Percentiles rank a stretch among this genome's conserved stretches.
Conservation (phyloP, 179 eudicot species). For the Silene noctiflora region DNA sequence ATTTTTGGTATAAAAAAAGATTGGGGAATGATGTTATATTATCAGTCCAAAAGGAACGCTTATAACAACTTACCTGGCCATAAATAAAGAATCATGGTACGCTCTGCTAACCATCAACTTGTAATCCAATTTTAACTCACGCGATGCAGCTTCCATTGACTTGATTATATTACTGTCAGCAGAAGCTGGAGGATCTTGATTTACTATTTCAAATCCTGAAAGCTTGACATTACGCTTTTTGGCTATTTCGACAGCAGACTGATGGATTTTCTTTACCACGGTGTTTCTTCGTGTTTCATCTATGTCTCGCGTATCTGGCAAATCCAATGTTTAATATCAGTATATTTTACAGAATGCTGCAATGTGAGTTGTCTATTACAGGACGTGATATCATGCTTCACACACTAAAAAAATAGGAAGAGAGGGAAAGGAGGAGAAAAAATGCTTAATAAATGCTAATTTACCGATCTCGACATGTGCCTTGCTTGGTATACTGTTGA, state of each 20-base stretch:
- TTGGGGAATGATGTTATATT: not conserved
- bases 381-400: not conserved
- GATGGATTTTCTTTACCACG: conserved; percentile 69
- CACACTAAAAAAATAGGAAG: not conserved
- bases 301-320: conserved; percentile 77
- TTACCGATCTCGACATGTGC: conserved; percentile 91
- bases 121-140: conserved; percentile 67
- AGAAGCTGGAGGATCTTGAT: conserved; percentile 92
- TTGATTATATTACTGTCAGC: conserved; percentile 57
- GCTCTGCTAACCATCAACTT: conserved; percentile 98
- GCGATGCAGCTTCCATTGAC: conserved; percentile 77
- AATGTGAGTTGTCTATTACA: not conserved
- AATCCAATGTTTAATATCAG: not conserved
- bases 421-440: not conserved
- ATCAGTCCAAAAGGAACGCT: not conserved
- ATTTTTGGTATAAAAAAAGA: no score
- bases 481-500: conserved; percentile 98
- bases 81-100: conserved; percentile 93
- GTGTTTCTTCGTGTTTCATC: conserved; percentile 69
- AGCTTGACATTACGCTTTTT: conserved; percentile 64
- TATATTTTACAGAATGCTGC: not conserved
- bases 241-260: conserved; percentile 65
- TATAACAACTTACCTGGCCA: conserved; percentile 73
- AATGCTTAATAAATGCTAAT: not conserved
- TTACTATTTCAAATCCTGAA: conserved; percentile 69